A percentile compares a stretch with the other conserved stretches of the same genome.
Evolutionary conservation across 1,284 basidiomycete genomes (phyloP).

Genomic region (Xerocomus nothofagi): DNA sequence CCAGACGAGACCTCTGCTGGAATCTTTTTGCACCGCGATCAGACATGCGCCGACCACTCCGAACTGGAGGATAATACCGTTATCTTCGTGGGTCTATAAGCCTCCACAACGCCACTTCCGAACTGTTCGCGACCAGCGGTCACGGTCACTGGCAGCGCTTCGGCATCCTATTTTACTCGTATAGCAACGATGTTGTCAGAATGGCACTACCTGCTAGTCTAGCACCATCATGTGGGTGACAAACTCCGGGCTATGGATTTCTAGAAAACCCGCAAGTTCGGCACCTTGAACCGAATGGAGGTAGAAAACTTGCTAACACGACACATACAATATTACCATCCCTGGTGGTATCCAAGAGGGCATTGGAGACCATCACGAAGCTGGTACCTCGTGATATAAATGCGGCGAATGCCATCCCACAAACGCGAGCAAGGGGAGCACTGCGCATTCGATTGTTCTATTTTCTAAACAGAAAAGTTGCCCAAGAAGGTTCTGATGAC

Average conservation of each 20-base stretch:
- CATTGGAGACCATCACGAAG: conserved; percentile 10
- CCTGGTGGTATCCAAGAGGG: background rate
- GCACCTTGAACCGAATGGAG: background rate
- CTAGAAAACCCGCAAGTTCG: background rate
- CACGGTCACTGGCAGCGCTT: too few relatives aligned
- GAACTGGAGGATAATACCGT: too few relatives aligned
- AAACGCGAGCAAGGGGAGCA: conserved; percentile 6
- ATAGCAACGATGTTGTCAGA: too few relatives aligned
- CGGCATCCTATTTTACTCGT: too few relatives aligned
- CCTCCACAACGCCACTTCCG: background rate
- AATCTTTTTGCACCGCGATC: background rate
- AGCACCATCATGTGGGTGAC: too few relatives aligned
- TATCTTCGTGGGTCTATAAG: background rate
- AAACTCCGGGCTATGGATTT: background rate
- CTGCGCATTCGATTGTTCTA: conserved; percentile 10
- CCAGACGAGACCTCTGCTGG: background rate
- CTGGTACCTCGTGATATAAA: conserved; percentile 11
- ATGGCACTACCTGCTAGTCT: too few relatives aligned
- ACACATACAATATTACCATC: conserved; percentile 6
- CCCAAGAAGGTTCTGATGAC: conserved; percentile 5
- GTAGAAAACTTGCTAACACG: conserved; percentile 6
- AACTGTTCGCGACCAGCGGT: background rate
- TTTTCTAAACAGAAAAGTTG: conserved; percentile 8
- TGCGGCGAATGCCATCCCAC: conserved; percentile 2
- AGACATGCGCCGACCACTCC: background rate